Base-by-base conservation (phyloP, 495 filamentous ascomycete genomes). In the Lepidopterella palustris region DNA sequence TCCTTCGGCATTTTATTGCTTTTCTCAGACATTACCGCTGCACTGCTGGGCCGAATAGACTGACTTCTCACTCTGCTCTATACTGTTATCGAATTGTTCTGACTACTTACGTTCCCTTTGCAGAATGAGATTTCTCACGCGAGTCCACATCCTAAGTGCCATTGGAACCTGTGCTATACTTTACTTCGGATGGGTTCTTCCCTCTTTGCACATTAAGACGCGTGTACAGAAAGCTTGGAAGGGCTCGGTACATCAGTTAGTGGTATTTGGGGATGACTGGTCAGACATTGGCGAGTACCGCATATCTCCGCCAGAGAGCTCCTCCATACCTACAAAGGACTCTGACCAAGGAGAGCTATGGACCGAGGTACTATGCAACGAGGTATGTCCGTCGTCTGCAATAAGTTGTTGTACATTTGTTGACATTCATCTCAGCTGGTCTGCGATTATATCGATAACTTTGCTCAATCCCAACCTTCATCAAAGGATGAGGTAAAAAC, bases 201-300 rank as follows among this genome's bases (percentile, higher is more conserved):
- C 55, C 5, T 57, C 63, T 35, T 28, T 54, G 52, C 40, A 55
- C 45, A 45, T 66, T 27, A 56, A 55, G 35, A 39, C 32, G n/a
- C 49, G 59, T 32, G 53, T 62, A 20, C 50, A 62, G 20, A 57
- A 58, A 53, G 63, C 27, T 27, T 66, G 63, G 63, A 51, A 51
- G 25, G 59, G 56, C 53, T 23, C 13, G 21, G 39, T 59, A 20
- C 63, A 58, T 42, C 60, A 60, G n/a, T 8, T 66, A 5, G 63
- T 66, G 2, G 63, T 66, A 20, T 66, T 66, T 32, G 63, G 60
- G 13, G 63, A 62, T 45, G 59, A 62, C 40, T 66, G 63, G 63
- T 66, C 63, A 29, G 63, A 66, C 53, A 60, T 35, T 45, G 55
- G 63, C 3, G 35, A 50, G 31, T 62, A 62, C 51, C 59, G 59